Evolutionary conservation across 1,284 basidiomycete species (phyloP).

Genomic region (Heliocybe sulcata): DNA sequence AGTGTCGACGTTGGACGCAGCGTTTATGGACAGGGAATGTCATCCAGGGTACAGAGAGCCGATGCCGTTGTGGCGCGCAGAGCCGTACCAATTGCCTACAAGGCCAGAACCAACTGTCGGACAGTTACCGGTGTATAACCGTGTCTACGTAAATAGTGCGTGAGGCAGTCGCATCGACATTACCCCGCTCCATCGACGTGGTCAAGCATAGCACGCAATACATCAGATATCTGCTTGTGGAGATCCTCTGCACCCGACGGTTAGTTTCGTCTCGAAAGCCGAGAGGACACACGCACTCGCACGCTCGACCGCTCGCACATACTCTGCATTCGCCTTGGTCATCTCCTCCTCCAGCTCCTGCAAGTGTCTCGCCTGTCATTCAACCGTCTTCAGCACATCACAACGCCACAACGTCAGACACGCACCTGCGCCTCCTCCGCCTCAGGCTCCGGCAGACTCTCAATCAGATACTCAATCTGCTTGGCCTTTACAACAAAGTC

Average conservation of each 20-base stretch:
- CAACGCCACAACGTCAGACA: background rate
- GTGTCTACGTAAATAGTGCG: background rate
- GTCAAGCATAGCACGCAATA: conserved; percentile 51
- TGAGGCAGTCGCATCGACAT: background rate
- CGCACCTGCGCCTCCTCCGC: conserved; percentile 64
- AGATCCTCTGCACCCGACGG: conserved; percentile 41
- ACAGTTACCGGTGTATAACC: too few species aligned
- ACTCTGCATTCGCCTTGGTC: conserved; percentile 65
- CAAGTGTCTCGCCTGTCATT: conserved; percentile 51
- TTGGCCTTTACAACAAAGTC: conserved; percentile 80
- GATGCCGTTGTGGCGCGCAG: too few species aligned
- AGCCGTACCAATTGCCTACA: too few species aligned
- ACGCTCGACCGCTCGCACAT: conserved; percentile 58
- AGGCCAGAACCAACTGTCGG: too few species aligned
- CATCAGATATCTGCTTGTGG: conserved; percentile 52
- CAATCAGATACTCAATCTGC: conserved; percentile 75
- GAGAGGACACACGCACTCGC: conserved; percentile 47
- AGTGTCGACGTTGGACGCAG: too few species aligned
- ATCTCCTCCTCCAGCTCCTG: conserved; percentile 60
- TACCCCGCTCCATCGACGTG: conserved; percentile 31
- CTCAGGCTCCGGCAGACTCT: conserved; percentile 67
- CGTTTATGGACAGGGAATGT: too few species aligned
- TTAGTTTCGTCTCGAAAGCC: too few species aligned
- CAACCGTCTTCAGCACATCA: background rate
- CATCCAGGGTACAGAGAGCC: too few species aligned